Base-by-base conservation (phyloP, 2,329 filamentous ascomycete species). In the Botrytis tulipae region DNA sequence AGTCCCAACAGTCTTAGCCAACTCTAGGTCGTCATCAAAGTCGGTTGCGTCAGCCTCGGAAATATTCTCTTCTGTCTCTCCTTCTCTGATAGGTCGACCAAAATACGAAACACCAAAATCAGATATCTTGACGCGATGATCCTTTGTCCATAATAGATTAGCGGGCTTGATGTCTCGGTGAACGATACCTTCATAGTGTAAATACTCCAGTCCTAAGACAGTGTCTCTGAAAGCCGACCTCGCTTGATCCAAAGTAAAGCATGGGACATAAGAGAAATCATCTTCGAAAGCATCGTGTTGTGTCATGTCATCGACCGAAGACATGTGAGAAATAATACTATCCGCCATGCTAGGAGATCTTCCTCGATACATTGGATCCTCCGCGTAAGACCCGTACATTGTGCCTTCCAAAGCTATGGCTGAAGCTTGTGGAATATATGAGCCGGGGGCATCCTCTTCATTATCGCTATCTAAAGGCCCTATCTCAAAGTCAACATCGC, bases 31-130 rank as follows among this genome's bases (percentile, higher is more conserved):
- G 81, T 98, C 94, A 78, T 98, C 95, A 74, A 97, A 90, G 79
- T 97, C 93, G 59, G 90, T 90, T 18, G 93, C 92, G 81, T 98
- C 95, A 0, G 91, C 93, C 80, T 97, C 93, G 6, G 92, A 92
- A 29, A 85, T 90, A 74, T 84, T 91, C 73, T 94, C 92, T 74
- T 93, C 91, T 54, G 90, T 88, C 78, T 97, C 93, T 71, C 92
- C 93, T 65, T 97, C 93, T 57, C 93, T 88, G 73, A 95, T 92
- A 1, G 94, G 94, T 69, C 94, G 90, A 42, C 96, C 96, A 76
- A 99, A 93, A 82, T 98, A 99, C 1, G 96, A 99, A 1, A 99
- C 96, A 46, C 96, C 96, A 84, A 99, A 99, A 80, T 99, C 96
- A 8, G 96, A 98, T 75, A 99, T 99, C 85, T 99, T 99, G 80